These are phyloP conservation scores for Cytospora paraplurivora DNA, from an alignment of 2,329 filamentous ascomycete species.

Conservation along the genomic window DNA sequence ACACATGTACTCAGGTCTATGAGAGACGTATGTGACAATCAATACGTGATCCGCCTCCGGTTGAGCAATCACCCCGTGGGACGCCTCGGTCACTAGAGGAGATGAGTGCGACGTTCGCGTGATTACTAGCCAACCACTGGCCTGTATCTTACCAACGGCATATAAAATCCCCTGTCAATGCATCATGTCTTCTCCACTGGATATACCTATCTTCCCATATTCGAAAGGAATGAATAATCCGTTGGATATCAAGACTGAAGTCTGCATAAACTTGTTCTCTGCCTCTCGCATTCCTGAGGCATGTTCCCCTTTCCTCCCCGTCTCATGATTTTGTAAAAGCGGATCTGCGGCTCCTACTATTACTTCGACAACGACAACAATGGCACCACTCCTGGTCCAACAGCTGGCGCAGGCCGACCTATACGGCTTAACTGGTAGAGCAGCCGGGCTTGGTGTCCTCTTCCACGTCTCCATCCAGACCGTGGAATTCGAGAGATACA, in stretches of 20 bases:
- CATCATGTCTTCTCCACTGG: background rate
- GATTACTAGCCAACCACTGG: too few species aligned
- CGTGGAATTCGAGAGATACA: slow-evolving; percentile 8
- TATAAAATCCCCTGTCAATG: background rate
- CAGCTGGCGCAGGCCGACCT: slow-evolving; percentile 2
- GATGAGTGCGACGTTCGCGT: background rate
- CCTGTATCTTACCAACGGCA: background rate
- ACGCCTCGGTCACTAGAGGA: background rate
- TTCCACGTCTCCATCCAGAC: slow-evolving; percentile 13
- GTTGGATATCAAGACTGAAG: background rate
- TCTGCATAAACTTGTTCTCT: background rate
- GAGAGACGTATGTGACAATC: too few species aligned
- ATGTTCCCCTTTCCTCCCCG: background rate
- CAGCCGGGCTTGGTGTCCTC: background rate
- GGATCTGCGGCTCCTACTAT: background rate
- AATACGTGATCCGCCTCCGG: background rate
- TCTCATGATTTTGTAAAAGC: background rate
- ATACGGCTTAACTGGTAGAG: background rate
- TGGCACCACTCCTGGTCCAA: slow-evolving; percentile 1
- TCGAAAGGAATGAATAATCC: background rate
- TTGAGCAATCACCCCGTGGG: background rate
- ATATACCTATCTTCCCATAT: background rate
- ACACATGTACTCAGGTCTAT: too few species aligned
- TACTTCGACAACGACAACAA: background rate
- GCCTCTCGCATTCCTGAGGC: background rate